Evolutionary conservation across 2,329 filamentous ascomycete species (phyloP).

Genomic region (Thelonectria discophora): DNA sequence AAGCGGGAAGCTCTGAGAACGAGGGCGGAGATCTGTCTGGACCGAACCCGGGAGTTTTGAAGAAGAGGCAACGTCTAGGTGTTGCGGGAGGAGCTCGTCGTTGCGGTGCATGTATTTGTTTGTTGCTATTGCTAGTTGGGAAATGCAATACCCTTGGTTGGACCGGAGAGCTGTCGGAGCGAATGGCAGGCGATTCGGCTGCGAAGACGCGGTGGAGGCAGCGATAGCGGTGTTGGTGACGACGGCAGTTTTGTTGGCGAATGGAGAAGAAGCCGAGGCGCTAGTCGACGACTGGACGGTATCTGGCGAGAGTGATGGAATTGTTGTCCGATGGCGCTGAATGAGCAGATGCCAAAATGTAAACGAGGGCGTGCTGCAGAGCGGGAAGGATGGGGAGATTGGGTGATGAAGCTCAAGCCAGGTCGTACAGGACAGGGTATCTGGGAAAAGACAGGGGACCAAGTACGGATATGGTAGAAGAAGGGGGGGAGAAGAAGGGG

Average conservation of each 20-base stretch:
- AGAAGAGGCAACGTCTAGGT: neutral
- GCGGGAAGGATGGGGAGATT: constrained; percentile 11
- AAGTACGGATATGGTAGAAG: neutral
- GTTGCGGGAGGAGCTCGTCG: no score
- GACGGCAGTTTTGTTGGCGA: constrained; percentile 1
- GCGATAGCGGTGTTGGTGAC: neutral
- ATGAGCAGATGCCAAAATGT: constrained; percentile 3
- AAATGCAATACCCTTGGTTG: neutral
- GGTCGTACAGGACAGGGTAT: constrained; percentile 1
- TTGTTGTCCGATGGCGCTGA: constrained; percentile 13
- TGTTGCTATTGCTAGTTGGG: no score
- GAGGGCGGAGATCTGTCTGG: constrained; percentile 2
- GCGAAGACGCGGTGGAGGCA: neutral
- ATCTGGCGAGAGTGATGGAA: constrained; percentile 12
- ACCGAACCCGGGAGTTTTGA: neutral
- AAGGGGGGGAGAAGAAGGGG: neutral
- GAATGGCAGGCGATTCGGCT: neutral
- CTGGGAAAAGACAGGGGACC: neutral
- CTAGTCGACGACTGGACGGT: neutral
- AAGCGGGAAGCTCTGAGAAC: constrained; percentile 17
- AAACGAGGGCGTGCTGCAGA: neutral
- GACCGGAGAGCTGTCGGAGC: neutral
- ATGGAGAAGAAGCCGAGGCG: neutral
- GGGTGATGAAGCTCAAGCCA: constrained; percentile 10
- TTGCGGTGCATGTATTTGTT: neutral